phyloP scores from a whole-genome alignment of 345 rosid species.

The Boechera stricta region DNA sequence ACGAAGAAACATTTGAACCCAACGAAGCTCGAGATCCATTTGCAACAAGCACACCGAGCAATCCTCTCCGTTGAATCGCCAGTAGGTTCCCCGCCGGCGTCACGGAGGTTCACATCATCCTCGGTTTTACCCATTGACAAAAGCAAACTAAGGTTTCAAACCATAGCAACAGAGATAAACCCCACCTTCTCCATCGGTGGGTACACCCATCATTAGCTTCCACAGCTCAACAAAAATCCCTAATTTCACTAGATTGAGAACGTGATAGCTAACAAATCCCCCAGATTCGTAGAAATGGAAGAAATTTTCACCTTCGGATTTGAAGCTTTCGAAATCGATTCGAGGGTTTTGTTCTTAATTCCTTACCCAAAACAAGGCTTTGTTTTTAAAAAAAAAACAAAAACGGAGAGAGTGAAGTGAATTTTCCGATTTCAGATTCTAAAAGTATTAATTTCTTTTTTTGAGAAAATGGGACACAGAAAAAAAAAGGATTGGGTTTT shows the following conservation, averaged over 20 bases:
- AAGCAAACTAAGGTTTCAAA: slow-evolving; percentile 35
- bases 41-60: slow-evolving; percentile 48
- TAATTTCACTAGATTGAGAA: slow-evolving; percentile 32
- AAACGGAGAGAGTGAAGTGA: slow-evolving; percentile 42
- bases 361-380: not conserved
- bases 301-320: slow-evolving; percentile 6
- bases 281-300: not conserved
- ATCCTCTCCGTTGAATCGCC: slow-evolving; percentile 47
- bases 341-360: slow-evolving; percentile 19
- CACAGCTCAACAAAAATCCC: slow-evolving; percentile 33
- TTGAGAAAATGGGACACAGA: not conserved
- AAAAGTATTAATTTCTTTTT: not conserved
- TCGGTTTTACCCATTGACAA: slow-evolving; percentile 74
- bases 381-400: not conserved
- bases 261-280: slow-evolving; percentile 16
- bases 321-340: slow-evolving; percentile 21
- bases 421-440: slow-evolving; percentile 21
- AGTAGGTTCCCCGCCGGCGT: slow-evolving; percentile 33
- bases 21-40: slow-evolving; percentile 46
- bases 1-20: slow-evolving; percentile 66
- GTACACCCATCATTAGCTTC: slow-evolving; percentile 44
- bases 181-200: slow-evolving; percentile 37
- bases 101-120: slow-evolving; percentile 54
- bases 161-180: slow-evolving; percentile 29
- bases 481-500: not conserved